Conservation (phyloP, 2,329 filamentous ascomycete species). For the Cladobotryum protrusum region DNA sequence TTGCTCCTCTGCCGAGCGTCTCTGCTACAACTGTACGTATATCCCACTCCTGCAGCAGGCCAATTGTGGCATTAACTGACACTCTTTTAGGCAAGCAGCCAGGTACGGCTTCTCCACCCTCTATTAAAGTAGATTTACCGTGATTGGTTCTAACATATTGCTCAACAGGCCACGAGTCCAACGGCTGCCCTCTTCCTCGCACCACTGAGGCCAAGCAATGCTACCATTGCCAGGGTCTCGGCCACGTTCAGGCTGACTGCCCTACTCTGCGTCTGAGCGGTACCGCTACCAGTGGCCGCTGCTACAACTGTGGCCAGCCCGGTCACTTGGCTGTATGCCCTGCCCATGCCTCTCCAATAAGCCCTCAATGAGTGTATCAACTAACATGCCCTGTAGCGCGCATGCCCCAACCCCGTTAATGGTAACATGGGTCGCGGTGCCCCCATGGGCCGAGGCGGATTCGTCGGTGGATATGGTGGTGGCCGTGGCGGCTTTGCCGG, state of each 20-base stretch:
- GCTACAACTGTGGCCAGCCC: constrained; percentile 92
- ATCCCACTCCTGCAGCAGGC: background rate
- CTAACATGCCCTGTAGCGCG: constrained; percentile 47
- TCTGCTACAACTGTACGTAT: constrained; percentile 96
- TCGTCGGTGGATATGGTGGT: constrained; percentile 41
- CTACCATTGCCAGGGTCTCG: constrained; percentile 98
- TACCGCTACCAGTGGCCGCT: constrained; percentile 74
- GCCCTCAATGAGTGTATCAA: background rate
- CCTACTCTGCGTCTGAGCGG: constrained; percentile 89
- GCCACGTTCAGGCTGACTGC: constrained; percentile 98
- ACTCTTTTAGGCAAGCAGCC: constrained; percentile 65
- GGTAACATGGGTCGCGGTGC: constrained; percentile 57
- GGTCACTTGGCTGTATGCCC: constrained; percentile 80
- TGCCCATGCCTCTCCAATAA: background rate
- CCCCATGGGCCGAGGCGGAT: constrained; percentile 66
- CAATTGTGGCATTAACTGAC: constrained; percentile 16
- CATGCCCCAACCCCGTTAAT: constrained; percentile 71
- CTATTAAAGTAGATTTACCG: background rate
- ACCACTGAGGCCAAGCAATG: constrained; percentile 99
- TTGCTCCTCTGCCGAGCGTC: constrained; percentile 93
- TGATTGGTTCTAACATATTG: constrained; percentile 2
- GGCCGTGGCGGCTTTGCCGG: constrained; percentile 71
- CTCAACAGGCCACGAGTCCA: constrained; percentile 76
- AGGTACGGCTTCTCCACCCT: constrained; percentile 36
- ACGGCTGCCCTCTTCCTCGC: constrained; percentile 91